These are phyloP conservation scores for Cyathus striatus DNA, from an alignment of 768 basidiomycete species.

Conservation along the genomic window DNA sequence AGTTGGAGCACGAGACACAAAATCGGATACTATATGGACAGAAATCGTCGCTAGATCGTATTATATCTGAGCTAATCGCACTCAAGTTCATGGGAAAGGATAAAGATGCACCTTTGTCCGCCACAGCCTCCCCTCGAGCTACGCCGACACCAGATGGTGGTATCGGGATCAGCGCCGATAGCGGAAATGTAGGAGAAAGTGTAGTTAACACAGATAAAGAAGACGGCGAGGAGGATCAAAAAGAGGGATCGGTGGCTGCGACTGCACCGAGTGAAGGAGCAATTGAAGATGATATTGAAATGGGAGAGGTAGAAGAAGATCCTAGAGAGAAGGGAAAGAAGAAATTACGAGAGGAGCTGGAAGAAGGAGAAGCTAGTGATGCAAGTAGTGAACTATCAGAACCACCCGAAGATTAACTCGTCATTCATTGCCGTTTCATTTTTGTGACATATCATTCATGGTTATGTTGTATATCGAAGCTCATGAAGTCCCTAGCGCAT, in stretches of 20 bases:
- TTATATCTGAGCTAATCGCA: conserved; percentile 56
- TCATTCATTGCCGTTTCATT: conserved; percentile 11
- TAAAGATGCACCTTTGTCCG: conserved; percentile 39
- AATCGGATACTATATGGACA: conserved; percentile 61
- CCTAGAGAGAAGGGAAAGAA: conserved; percentile 50
- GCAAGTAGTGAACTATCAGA: conserved; percentile 75
- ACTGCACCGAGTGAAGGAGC: conserved; percentile 11
- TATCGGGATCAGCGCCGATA: conserved; percentile 7
- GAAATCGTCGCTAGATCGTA: conserved; percentile 59
- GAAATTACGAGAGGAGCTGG: conserved; percentile 65
- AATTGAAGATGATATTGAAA: conserved; percentile 71
- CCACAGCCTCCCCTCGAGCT: conserved; percentile 35
- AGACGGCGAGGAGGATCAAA: conserved; percentile 11
- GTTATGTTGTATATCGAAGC: conserved; percentile 46
- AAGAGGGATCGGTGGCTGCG: conserved; percentile 11
- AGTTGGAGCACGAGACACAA: conserved; percentile 70
- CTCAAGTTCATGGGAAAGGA: conserved; percentile 71
- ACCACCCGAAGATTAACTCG: conserved; percentile 51
- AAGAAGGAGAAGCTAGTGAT: conserved; percentile 86
- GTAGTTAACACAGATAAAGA: conserved; percentile 7
- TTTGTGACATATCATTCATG: conserved; percentile 14
- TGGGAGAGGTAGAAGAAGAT: conserved; percentile 86
- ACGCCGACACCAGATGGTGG: conserved; percentile 42
- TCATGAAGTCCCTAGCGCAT: conserved; percentile 78
- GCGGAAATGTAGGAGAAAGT: background rate